Conservation (phyloP, 495 filamentous ascomycete genomes). For the Terfezia boudieri region DNA sequence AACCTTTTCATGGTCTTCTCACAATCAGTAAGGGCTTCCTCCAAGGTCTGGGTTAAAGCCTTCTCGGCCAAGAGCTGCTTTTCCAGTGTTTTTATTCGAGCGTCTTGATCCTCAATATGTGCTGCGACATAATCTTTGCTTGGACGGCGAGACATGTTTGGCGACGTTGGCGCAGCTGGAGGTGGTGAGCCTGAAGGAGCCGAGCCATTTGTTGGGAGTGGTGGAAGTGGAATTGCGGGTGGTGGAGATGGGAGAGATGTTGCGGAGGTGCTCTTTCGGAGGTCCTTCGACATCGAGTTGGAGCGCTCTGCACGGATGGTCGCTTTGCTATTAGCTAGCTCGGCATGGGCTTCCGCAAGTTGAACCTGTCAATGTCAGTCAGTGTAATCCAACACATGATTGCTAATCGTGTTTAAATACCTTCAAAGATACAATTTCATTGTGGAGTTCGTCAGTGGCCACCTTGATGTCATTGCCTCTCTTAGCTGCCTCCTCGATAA, state of each 20-base stretch:
- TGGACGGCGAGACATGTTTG: conserved; percentile 35
- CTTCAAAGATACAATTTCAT: conserved; percentile 42
- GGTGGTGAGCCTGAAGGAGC: conserved; percentile 10
- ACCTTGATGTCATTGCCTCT: conserved; percentile 32
- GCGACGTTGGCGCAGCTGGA: conserved; percentile 24
- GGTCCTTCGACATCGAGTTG: conserved; percentile 47
- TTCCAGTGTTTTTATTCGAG: conserved; percentile 84
- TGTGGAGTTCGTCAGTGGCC: conserved; percentile 35
- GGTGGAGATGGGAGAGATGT: conserved; percentile 74
- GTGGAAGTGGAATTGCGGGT: conserved; percentile 79
- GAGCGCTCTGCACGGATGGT: conserved; percentile 38
- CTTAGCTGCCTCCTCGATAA: conserved; percentile 33
- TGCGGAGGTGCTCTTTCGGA: conserved; percentile 69
- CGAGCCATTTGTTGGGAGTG: conserved; percentile 38
- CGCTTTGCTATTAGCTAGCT: conserved; percentile 5
- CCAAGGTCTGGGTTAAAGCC: conserved; percentile 78
- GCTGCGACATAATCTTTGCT: conserved; percentile 54
- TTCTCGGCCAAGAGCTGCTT: conserved; percentile 93
- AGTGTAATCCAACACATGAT: background rate
- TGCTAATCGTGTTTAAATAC: conserved; percentile 24
- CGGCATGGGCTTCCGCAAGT: conserved; percentile 29
- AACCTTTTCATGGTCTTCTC: conserved; percentile 39
- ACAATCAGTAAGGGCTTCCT: conserved; percentile 85
- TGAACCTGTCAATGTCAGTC: conserved; percentile 27
- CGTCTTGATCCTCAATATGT: conserved; percentile 81